Evolutionary conservation across 345 rosid genomes (phyloP).

Genomic region (Aquilaria malaccensis): DNA sequence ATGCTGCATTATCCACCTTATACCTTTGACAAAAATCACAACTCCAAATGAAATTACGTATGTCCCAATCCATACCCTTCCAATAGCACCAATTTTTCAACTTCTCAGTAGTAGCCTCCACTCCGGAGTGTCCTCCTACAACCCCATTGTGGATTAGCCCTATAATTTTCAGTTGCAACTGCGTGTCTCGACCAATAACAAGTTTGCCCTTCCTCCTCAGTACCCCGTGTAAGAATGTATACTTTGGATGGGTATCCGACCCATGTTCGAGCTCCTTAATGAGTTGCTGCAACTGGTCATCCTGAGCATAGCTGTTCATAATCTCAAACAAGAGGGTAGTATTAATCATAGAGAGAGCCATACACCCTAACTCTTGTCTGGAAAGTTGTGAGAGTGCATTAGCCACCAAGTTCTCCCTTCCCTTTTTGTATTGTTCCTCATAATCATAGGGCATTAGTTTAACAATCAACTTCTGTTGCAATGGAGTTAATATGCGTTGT

Average conservation of each 20-base stretch:
- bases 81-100: not conserved
- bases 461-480: no score
- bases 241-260: not conserved
- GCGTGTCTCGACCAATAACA: no score
- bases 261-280: not conserved
- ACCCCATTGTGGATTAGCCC: no score
- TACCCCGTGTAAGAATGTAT: not conserved
- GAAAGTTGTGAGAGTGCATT: no score
- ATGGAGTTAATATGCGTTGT: not conserved
- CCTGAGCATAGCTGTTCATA: no score
- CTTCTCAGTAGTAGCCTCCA: not conserved
- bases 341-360: no score
- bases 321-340: no score
- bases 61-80: not conserved
- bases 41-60: not conserved
- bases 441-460: no score
- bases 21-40: slow-evolving; percentile 2
- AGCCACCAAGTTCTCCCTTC: no score
- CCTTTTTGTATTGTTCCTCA: no score
- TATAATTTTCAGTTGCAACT: no score
- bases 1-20: not conserved
- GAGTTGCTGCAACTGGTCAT: not conserved
- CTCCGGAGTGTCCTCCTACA: not conserved
- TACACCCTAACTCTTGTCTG: no score
- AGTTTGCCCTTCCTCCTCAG: not conserved